These are phyloP conservation scores for Clonostachys byssicola DNA, from an alignment of 2,329 filamentous ascomycete genomes.

Conservation along the genomic window DNA sequence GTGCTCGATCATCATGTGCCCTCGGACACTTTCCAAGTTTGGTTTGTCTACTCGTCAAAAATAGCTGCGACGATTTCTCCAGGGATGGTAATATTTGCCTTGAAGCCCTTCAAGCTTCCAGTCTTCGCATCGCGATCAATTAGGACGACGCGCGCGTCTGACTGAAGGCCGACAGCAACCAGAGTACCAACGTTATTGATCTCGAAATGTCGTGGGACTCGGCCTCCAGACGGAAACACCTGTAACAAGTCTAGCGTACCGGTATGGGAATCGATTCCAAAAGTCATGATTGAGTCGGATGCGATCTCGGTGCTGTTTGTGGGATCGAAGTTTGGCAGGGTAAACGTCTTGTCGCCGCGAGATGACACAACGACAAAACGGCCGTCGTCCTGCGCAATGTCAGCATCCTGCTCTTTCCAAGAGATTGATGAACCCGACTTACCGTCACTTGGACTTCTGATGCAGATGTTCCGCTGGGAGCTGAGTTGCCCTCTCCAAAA, in stretches of 20 bases:
- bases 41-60: slow-evolving; percentile 30
- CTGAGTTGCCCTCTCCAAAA: slow-evolving; percentile 36
- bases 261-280: slow-evolving; percentile 45
- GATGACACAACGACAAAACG: slow-evolving; percentile 65
- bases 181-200: slow-evolving; percentile 61
- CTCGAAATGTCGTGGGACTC: slow-evolving; percentile 62
- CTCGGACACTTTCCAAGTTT: too few relatives aligned
- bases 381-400: slow-evolving; percentile 44
- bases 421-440: slow-evolving; percentile 17
- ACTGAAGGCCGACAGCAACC: slow-evolving; percentile 63
- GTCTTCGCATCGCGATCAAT: slow-evolving; percentile 54
- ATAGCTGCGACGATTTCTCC: slow-evolving; percentile 41
- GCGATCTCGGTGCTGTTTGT: slow-evolving; percentile 35
- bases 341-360: slow-evolving; percentile 55
- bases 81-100: slow-evolving; percentile 33
- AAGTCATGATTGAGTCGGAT: slow-evolving; percentile 64
- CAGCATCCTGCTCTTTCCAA: neutral
- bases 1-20: too few relatives aligned
- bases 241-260: slow-evolving; percentile 53
- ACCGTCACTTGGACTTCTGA: slow-evolving; percentile 57
- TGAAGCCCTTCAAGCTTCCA: slow-evolving; percentile 48
- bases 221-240: slow-evolving; percentile 58
- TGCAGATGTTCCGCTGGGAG: slow-evolving; percentile 36
- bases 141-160: slow-evolving; percentile 55
- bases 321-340: slow-evolving; percentile 36